phyloP scores from a whole-genome alignment of 352 stramenopile species.

The Phytopythium boreale region DNA sequence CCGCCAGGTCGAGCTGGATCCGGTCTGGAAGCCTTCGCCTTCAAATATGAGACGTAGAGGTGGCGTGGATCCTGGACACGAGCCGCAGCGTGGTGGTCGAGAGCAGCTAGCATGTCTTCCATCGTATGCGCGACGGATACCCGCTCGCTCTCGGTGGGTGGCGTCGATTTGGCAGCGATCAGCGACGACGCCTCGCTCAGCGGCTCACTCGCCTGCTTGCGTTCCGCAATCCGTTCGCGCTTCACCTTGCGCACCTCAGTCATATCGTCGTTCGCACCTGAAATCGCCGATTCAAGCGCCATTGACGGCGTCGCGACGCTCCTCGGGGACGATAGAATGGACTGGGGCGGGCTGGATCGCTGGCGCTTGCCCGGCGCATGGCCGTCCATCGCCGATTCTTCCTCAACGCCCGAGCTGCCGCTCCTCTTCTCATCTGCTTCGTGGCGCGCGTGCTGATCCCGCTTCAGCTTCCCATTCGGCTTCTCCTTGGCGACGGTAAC shows the following conservation, averaged over 20 bases:
- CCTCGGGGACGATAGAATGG: background rate
- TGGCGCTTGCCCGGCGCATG: conserved; percentile 54
- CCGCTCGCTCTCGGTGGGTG: background rate
- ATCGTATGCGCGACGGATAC: background rate
- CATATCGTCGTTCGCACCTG: background rate
- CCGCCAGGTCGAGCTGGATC: background rate
- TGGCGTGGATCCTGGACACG: background rate
- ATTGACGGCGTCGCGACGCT: background rate
- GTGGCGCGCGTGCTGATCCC: conserved; percentile 47
- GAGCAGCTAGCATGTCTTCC: background rate
- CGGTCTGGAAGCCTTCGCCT: background rate
- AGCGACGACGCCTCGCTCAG: background rate
- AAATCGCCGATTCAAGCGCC: background rate
- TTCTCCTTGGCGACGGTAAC: conserved; percentile 67
- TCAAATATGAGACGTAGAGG: background rate
- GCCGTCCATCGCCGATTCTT: conserved; percentile 23
- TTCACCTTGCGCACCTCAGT: background rate
- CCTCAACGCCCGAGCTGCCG: conserved; percentile 12
- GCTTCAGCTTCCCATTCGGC: conserved; percentile 61
- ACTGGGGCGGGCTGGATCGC: conserved; percentile 44
- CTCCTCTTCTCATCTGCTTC: conserved; percentile 31
- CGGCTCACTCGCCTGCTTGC: background rate
- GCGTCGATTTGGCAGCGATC: background rate
- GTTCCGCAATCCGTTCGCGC: background rate
- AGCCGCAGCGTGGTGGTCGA: background rate